These are phyloP conservation scores for Akebia trifoliata DNA, from an alignment of 164 flowering plant genomes.

Conservation along the genomic window DNA sequence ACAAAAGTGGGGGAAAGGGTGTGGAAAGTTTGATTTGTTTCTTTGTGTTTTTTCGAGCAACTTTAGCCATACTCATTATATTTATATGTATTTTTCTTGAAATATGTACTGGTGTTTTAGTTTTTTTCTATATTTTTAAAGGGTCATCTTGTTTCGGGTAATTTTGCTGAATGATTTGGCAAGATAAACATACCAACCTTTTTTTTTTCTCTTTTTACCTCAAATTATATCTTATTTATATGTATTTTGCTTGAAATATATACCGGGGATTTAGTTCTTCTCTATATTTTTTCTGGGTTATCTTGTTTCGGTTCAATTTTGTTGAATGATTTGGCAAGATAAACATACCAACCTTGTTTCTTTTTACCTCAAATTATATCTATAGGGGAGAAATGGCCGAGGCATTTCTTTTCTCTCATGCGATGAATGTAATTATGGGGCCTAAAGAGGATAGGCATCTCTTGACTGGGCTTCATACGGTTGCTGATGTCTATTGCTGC, in stretches of 20 bases:
- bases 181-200: no score
- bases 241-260: not conserved
- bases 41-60: no score
- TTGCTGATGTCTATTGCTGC: slow-evolving; percentile 49
- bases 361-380: slow-evolving; percentile 6
- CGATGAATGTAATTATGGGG: slow-evolving; percentile 47
- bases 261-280: not conserved
- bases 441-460: slow-evolving; percentile 50
- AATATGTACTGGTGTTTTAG: no score
- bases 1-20: no score
- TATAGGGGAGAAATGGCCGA: slow-evolving; percentile 47
- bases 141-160: no score
- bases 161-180: no score
- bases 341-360: not conserved
- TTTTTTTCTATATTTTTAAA: no score
- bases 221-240: not conserved
- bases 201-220: not conserved
- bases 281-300: not conserved
- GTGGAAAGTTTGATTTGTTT: no score
- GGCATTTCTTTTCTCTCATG: slow-evolving; percentile 55
- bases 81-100: no score
- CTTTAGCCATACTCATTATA: no score
- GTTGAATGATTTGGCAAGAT: slow-evolving; percentile 1
- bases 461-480: slow-evolving; percentile 54
- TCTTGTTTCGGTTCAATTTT: not conserved